phyloP scores from a whole-genome alignment of 2,329 filamentous ascomycete genomes.

The Aspergillus sp. region DNA sequence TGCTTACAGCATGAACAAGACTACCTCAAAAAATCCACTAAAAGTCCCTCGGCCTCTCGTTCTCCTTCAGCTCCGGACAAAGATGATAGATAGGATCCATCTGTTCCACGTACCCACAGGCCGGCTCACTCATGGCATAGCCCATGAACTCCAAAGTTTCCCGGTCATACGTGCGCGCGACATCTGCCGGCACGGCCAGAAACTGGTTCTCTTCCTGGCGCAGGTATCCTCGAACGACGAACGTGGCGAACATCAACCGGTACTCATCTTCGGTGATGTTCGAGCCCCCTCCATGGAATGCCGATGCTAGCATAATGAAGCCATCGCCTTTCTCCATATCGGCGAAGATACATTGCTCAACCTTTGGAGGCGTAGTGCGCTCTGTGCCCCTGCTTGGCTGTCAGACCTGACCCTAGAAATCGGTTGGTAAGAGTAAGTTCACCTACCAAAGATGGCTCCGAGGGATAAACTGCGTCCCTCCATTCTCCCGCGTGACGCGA shows the following conservation, averaged over 20 bases:
- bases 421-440: neutral
- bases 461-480: slow-evolving; percentile 34
- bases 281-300: neutral
- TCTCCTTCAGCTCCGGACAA: neutral
- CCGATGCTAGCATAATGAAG: neutral
- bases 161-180: neutral
- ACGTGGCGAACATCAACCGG: neutral
- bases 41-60: neutral
- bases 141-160: slow-evolving; percentile 1
- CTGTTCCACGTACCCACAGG: neutral
- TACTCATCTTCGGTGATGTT: neutral
- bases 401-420: neutral
- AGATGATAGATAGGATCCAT: slow-evolving; percentile 1
- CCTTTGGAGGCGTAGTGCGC: neutral
- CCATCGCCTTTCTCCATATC: neutral
- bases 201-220: slow-evolving; percentile 6
- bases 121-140: slow-evolving; percentile 1
- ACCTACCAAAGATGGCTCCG: slow-evolving; percentile 29
- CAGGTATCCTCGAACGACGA: neutral
- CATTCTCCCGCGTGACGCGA: slow-evolving; percentile 30
- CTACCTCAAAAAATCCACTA: neutral
- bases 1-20: too few relatives aligned
- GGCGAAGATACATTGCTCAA: neutral
- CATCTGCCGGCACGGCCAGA: neutral
- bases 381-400: neutral